Percentiles rank a stretch among this genome's conserved stretches.
These are phyloP conservation scores for Auricularia sp. DNA, from an alignment of 768 basidiomycete genomes.

Conservation along the genomic window DNA sequence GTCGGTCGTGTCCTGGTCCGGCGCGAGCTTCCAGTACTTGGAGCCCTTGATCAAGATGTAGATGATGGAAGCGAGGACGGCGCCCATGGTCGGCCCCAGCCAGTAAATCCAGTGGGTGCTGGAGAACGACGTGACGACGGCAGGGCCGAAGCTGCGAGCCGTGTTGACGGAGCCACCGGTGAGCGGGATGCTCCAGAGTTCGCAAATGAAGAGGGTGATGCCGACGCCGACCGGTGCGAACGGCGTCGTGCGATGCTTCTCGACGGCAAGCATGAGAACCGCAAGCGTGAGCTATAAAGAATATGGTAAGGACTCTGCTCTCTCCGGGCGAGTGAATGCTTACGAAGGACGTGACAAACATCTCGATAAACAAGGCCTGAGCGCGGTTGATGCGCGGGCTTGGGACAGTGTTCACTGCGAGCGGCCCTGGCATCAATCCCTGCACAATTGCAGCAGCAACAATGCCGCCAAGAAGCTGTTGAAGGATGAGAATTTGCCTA, in stretches of 20 bases:
- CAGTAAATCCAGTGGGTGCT: constrained; percentile 42
- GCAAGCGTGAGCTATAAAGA: constrained; percentile 25
- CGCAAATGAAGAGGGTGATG: constrained; percentile 51
- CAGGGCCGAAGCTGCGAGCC: constrained; percentile 60
- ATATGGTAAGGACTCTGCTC: background rate
- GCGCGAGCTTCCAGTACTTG: constrained; percentile 46
- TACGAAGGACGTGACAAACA: constrained; percentile 54
- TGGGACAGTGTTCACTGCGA: constrained; percentile 44
- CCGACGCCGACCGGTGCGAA: constrained; percentile 67
- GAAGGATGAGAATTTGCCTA: background rate
- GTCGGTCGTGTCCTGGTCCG: constrained; percentile 34
- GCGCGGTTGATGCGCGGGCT: constrained; percentile 37
- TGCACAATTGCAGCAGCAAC: constrained; percentile 45
- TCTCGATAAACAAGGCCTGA: constrained; percentile 61
- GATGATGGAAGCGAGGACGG: constrained; percentile 45
- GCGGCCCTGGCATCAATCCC: constrained; percentile 42
- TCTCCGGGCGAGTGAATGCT: constrained; percentile 15
- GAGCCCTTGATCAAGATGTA: constrained; percentile 49
- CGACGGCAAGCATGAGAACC: constrained; percentile 64
- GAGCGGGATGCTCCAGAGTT: constrained; percentile 30
- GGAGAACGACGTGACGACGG: constrained; percentile 53
- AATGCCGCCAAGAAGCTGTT: constrained; percentile 41
- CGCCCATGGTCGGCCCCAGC: constrained; percentile 60
- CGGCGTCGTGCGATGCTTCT: constrained; percentile 55
- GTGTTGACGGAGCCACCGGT: constrained; percentile 63